These are phyloP conservation scores for Dictyostelium firmibasis DNA, from an alignment of 78 protist genomes.

Conservation along the genomic window DNA sequence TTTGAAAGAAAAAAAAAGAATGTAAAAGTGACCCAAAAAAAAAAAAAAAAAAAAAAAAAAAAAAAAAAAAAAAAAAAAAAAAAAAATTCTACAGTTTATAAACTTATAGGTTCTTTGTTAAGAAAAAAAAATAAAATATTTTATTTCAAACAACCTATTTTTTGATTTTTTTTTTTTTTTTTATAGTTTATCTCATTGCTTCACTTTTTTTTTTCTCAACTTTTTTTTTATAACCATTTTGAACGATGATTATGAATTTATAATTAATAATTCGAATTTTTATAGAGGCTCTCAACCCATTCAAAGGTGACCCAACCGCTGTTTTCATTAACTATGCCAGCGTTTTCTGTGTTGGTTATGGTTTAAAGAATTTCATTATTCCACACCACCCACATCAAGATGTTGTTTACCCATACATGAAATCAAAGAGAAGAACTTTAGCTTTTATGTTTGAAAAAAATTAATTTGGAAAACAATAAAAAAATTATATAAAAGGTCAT, in stretches of 20 bases:
- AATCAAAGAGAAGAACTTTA: constrained; percentile 73
- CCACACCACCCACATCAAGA: constrained; percentile 65
- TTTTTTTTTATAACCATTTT: too few species aligned
- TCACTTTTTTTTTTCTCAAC: too few species aligned
- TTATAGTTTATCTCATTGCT: too few species aligned
- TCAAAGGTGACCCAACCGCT: constrained; percentile 66
- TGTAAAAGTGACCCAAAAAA: too few species aligned
- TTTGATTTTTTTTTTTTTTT: too few species aligned
- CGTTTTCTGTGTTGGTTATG: constrained; percentile 13
- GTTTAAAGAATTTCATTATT: constrained; percentile 10
- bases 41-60: too few species aligned
- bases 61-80: too few species aligned
- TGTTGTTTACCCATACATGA: constrained; percentile 73
- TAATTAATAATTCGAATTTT: neutral
- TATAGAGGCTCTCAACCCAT: constrained; percentile 52
- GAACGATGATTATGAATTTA: too few species aligned
- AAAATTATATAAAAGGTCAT: neutral
- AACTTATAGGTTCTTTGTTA: too few species aligned
- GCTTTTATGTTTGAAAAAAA: constrained; percentile 32
- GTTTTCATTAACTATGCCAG: constrained; percentile 30
- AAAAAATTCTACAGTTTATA: too few species aligned
- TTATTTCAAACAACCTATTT: too few species aligned
- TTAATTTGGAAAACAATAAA: neutral
- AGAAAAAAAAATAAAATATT: too few species aligned
- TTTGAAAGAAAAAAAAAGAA: neutral